Evolutionary conservation across 345 rosid species (phyloP).

Genomic region (Psidium friedrichsthalianum): DNA sequence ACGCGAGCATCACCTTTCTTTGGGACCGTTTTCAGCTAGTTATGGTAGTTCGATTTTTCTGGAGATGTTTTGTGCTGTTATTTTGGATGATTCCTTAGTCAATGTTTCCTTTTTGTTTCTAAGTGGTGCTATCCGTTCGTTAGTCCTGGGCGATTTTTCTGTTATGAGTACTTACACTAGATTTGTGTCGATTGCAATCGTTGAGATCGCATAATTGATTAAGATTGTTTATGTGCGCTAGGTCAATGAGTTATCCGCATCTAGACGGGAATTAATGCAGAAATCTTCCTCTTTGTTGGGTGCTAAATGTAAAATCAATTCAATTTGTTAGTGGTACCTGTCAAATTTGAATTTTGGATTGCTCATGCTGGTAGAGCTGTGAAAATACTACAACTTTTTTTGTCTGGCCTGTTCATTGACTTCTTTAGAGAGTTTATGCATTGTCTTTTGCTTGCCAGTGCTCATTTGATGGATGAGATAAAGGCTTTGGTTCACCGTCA

Average conservation of each 20-base stretch:
- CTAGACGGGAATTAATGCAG: background rate
- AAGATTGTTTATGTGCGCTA: background rate
- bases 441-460: slow-evolving; percentile 7
- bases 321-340: background rate
- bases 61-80: background rate
- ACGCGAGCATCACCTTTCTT: background rate
- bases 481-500: slow-evolving; percentile 25
- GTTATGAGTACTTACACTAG: background rate
- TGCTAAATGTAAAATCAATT: background rate
- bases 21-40: background rate
- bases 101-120: background rate
- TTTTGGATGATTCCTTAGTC: background rate
- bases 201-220: background rate
- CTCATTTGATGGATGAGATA: slow-evolving; percentile 26
- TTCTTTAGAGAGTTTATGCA: background rate
- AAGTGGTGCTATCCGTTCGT: background rate
- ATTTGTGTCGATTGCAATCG: background rate
- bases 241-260: background rate
- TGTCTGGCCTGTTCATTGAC: background rate
- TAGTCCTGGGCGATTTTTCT: background rate
- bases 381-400: background rate
- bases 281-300: background rate
- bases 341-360: background rate
- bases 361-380: background rate
- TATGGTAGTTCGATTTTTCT: background rate